Percentiles rank a stretch among this genome's conserved stretches.
Evolutionary conservation across 1,139 yeast species (phyloP).

Genomic region (Yamadazyma epiphylla): DNA sequence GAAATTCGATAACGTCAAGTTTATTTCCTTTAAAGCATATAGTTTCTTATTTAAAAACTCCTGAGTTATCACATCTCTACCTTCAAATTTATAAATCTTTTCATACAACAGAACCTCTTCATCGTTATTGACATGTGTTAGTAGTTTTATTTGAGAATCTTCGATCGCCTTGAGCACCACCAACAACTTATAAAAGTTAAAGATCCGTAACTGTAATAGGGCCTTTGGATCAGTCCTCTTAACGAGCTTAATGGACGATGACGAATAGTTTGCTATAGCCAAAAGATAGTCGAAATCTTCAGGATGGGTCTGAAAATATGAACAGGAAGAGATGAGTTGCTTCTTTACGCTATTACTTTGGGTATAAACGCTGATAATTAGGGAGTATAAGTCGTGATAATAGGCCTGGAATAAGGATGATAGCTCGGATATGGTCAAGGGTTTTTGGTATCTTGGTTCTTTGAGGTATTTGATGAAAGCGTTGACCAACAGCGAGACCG

Average conservation of each 20-base stretch:
- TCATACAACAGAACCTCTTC: slow-evolving; percentile 33
- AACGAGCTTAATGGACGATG: slow-evolving; percentile 35
- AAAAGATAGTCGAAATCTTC: slow-evolving; percentile 36
- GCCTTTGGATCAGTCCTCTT: slow-evolving; percentile 38
- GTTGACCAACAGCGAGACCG: slow-evolving; percentile 13
- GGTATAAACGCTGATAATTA: slow-evolving; percentile 30
- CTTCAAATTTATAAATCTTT: slow-evolving; percentile 38
- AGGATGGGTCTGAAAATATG: slow-evolving; percentile 27
- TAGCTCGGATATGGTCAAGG: slow-evolving; percentile 34
- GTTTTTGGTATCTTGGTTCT: slow-evolving; percentile 44
- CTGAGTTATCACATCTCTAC: slow-evolving; percentile 35
- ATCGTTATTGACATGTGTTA: slow-evolving; percentile 22
- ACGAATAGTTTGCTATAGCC: slow-evolving; percentile 43
- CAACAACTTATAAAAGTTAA: slow-evolving; percentile 39
- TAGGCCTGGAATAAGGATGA: slow-evolving; percentile 30
- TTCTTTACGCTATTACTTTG: slow-evolving; percentile 40
- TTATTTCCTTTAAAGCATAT: slow-evolving; percentile 19
- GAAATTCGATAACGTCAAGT: slow-evolving; percentile 28
- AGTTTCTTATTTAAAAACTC: slow-evolving; percentile 36
- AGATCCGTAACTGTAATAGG: slow-evolving; percentile 34
- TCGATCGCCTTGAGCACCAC: slow-evolving; percentile 32
- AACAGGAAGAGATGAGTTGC: slow-evolving; percentile 29
- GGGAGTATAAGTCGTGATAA: slow-evolving; percentile 36
- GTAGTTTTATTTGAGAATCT: slow-evolving; percentile 28
- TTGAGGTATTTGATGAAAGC: slow-evolving; percentile 35